Base-by-base conservation (phyloP, 2,329 filamentous ascomycete genomes). In the Epicoccum nigrum region DNA sequence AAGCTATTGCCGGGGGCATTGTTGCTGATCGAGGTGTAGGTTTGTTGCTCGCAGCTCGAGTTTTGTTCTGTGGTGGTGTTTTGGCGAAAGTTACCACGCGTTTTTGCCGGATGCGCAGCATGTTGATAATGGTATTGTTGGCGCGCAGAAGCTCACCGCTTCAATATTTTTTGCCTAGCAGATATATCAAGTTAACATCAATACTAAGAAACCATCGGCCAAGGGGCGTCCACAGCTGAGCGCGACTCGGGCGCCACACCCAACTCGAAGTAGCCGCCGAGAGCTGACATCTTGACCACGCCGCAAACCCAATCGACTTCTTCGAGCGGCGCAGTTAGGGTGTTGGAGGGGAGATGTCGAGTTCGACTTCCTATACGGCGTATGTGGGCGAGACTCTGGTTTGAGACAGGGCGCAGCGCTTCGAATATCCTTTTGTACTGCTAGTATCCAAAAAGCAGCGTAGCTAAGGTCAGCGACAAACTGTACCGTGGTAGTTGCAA, bases 151-250 rank as follows among this genome's bases (percentile, higher is more conserved):
- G 25, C 11, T 37, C 7, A 31, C 12, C 6, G 31, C 4, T 42
- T 8, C 12, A 25, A 6, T 12, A 9, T n/a, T 33, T 27, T 2
- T 13, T 6, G 31, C 11, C 28, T 34, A 39, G 27, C 21, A 50
- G 31, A 52, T 56, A 59, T 56, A 52, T 19, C 16, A n/a, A 32
- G 19, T 12, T 28, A 23, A 15, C 13, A 28, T 44, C 17, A 39
- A 33, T 34, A 52, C 25, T 21, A 13, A 13, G 13, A 16, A 21
- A 13, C 8, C 17, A 27, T 43, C n/a, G 34, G 30, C 27, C 30
- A 41, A 52, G 53, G 53, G 23, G 45, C 41, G 40, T 28, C 41
- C 47, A 44, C 47, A 55, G 56, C 56, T 55, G 56, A 59, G 43
- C 23, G 46, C 43, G 30, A 38, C 52, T 41, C 47, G 52, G 37